phyloP scores from a whole-genome alignment of 257 asterid genomes.

The Plantago ovata region DNA sequence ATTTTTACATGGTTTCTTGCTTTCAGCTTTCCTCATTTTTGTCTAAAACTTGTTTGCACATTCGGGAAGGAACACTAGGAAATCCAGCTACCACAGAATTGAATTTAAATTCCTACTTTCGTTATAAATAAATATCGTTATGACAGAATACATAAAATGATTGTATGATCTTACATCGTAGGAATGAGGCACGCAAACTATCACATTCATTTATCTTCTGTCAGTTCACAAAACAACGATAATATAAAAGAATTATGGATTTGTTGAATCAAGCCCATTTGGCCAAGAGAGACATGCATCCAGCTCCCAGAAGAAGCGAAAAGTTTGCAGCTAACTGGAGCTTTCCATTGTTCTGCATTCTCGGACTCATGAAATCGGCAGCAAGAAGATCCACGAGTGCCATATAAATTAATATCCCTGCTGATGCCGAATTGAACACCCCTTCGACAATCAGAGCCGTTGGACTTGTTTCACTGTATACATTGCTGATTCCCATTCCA shows the following conservation, averaged over 20 bases:
- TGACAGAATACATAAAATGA: no score
- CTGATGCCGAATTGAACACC: background rate
- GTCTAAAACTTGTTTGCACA: no score
- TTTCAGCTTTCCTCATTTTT: no score
- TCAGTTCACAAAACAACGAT: background rate
- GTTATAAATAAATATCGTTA: no score
- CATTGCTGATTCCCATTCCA: background rate
- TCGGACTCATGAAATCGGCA: constrained; percentile 6
- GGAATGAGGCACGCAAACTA: no score
- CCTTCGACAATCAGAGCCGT: constrained; percentile 1
- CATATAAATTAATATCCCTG: constrained; percentile 6
- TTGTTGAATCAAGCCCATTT: background rate
- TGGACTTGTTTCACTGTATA: constrained; percentile 4
- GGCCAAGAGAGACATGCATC: constrained; percentile 4
- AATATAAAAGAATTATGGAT: background rate
- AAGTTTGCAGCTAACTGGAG: background rate
- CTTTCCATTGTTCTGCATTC: constrained; percentile 7
- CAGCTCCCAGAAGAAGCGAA: background rate
- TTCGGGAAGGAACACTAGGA: constrained; percentile 72
- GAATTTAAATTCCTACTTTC: no score
- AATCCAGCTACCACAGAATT: constrained; percentile 81
- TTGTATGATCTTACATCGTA: no score
- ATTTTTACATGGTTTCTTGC: constrained; percentile 37
- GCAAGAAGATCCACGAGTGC: constrained; percentile 14
- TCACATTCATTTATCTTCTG: no score